Percentiles rank a stretch among this genome's conserved stretches.
phyloP scores from a whole-genome alignment of 495 filamentous ascomycete species.

The Tuber aestivum region DNA sequence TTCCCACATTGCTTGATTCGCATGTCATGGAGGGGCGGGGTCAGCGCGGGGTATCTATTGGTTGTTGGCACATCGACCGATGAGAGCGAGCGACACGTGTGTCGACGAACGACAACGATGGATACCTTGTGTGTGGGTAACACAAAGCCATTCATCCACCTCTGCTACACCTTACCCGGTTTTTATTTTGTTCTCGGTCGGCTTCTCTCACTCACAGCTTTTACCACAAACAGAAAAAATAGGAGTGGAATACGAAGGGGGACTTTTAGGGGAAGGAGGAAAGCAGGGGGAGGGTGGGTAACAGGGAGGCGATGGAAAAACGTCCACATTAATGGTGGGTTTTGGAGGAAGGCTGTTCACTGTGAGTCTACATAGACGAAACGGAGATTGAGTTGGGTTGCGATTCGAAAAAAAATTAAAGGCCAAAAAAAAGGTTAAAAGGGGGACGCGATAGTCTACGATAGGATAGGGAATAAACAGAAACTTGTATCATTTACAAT shows the following conservation, averaged over 20 bases:
- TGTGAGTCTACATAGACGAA: background rate
- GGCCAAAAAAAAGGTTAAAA: background rate
- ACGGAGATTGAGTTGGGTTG: background rate
- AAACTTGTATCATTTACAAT: slow-evolving; percentile 2
- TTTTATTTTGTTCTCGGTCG: background rate
- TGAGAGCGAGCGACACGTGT: slow-evolving; percentile 4
- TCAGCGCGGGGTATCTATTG: slow-evolving; percentile 3
- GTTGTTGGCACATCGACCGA: slow-evolving; percentile 2
- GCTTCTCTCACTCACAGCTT: background rate
- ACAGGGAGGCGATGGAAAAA: background rate
- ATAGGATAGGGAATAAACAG: slow-evolving; percentile 4
- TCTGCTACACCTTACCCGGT: background rate
- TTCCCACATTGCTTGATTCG: background rate
- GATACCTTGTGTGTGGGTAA: slow-evolving; percentile 2
- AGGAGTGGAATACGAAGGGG: slow-evolving; percentile 1
- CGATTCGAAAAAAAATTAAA: slow-evolving; percentile 1
- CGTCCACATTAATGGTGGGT: background rate
- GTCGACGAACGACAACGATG: slow-evolving; percentile 3
- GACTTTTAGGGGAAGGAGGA: slow-evolving; percentile 1
- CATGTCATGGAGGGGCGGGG: slow-evolving; percentile 1
- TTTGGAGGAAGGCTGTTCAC: background rate
- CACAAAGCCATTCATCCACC: slow-evolving; percentile 4
- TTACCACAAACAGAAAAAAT: slow-evolving; percentile 1
- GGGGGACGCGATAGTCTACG: background rate
- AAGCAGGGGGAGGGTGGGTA: background rate